phyloP scores from a whole-genome alignment of 345 rosid genomes.

The Rhizophora apiculata region DNA sequence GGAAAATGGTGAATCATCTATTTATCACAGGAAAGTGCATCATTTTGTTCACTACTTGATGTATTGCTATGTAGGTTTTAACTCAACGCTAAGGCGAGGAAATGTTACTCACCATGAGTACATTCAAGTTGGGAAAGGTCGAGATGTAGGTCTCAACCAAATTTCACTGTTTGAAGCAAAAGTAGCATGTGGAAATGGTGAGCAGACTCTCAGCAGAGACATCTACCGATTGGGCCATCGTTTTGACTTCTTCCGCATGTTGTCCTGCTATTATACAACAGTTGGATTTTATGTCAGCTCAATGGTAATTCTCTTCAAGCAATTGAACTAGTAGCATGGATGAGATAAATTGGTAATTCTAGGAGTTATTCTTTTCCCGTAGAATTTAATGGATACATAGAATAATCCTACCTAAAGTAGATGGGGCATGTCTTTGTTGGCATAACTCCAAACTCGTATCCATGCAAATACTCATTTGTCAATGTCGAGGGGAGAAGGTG shows the following conservation, averaged over 20 bases:
- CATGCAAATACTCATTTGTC: not conserved
- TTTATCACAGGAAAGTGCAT: not conserved
- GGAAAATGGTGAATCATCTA: not conserved
- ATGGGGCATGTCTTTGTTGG: not conserved
- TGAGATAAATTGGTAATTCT: not conserved
- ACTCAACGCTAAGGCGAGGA: constrained; percentile 87
- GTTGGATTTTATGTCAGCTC: constrained; percentile 85
- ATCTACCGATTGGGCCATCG: constrained; percentile 94
- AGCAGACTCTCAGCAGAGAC: constrained; percentile 90
- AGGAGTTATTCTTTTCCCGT: not conserved
- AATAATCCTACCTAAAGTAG: not conserved
- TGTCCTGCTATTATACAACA: constrained; percentile 86
- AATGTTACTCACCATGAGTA: constrained; percentile 98
- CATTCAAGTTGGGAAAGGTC: constrained; percentile 98
- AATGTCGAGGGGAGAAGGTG: not conserved
- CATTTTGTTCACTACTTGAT: constrained; percentile 4
- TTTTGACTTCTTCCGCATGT: constrained; percentile 95
- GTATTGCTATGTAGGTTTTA: constrained; percentile 56
- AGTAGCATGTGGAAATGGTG: constrained; percentile 98
- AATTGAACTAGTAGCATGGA: not conserved
- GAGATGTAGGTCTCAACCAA: constrained; percentile 97
- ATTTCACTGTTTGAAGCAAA: constrained; percentile 97
- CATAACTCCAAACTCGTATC: not conserved
- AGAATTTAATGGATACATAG: not conserved
- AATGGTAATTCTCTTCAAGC: constrained; percentile 54